Base-by-base conservation (phyloP, 768 basidiomycete species). In the Calvatia gigantea region DNA sequence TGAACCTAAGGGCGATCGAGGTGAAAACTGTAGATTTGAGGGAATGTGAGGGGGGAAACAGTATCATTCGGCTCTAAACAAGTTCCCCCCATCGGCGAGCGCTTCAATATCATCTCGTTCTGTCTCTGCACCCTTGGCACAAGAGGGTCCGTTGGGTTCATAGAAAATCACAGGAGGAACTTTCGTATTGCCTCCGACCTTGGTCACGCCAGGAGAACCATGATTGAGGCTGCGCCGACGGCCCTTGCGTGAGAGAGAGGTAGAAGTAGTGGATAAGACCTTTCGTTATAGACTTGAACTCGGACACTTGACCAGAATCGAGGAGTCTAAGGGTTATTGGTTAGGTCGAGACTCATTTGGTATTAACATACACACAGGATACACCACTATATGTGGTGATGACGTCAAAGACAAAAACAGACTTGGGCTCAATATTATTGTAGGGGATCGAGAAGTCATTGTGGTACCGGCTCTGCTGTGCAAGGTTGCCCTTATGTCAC, bases 331-430 rank as follows among this genome's bases (percentile, higher is more conserved):
- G 44, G 6, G 7, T 9, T 21, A 17, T 17, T n/a, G n/a, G n/a
- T n/a, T n/a, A n/a, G 7, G 37, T 17, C 41, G n/a, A 4, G 6
- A 42, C n/a, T 17, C 9, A 2, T 11, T n/a, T 8, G 6, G 19
- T 17, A 9, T 42, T 42, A 21, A 45, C 58, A 29, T 37, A 65
- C 68, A 61, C 59, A 54, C 81, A 80, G 1, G 74, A 74, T 15
- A 80, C 70, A 6, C 77, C 76, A 38, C 77, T 78, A 27, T 66
- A 79, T 2, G 76, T 80, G 4, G 77, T 80, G 15, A 78, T 78
- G 4, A 80, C 63, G 55, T 80, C 79, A 27, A 81, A 75, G 4
- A 75, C 75, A 28, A 80, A 54, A 8, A 80, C 72, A 4, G 80
- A 67, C 55, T 75, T 74, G 38, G 73, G 69, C 17, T 63, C 54